Base-by-base conservation (phyloP, 2,329 filamentous ascomycete genomes). In the Penicillium nordicum region DNA sequence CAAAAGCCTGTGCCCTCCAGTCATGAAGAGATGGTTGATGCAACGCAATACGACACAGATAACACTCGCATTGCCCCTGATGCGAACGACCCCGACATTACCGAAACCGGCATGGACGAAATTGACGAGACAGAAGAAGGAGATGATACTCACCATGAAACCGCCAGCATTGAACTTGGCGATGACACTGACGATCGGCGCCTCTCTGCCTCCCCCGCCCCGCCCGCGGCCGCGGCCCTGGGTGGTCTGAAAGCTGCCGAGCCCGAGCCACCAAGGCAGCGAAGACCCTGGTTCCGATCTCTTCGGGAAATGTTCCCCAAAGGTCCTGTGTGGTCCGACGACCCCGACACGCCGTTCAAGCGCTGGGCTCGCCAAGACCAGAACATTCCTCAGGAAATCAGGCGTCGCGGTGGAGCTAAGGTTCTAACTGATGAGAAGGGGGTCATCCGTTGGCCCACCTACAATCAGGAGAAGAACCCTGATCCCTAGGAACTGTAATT, bases 291-390 rank as follows among this genome's bases (percentile, higher is more conserved):
- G 69, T 72, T 73, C 47, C 34, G 53, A 1, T 72, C 67, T 23
- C 64, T 73, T 12, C 59, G 61, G 12, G 66, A 66, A 29, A 59
- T 65, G 4, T 57, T 52, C n/a, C 53, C 62, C n/a, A 58, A 54
- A 10, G 58, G 55, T 7, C 62, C 64, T 7, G 52, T 59, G 0
- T 75, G 71, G 73, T 71, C 67, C 10, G 69, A 73, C 32, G 63
- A 68, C 40, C 65, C 64, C 2, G 68, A 72, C 50, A 77, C 75
- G 1, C 70, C 73, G 1, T 74, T 76, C 57, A 76, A 76, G 56
- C 57, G 55, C 7, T 77, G 72, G 68, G 70, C 69, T 12, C 61
- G 67, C 34, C 66, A 66, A 3, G 69, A 74, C 48, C 65, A 68
- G 43, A 71, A 73, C 21, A 60, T 73, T 21, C 55, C 67, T 14